phyloP scores from a whole-genome alignment of 495 filamentous ascomycete species.

The Neurospora sp. region DNA sequence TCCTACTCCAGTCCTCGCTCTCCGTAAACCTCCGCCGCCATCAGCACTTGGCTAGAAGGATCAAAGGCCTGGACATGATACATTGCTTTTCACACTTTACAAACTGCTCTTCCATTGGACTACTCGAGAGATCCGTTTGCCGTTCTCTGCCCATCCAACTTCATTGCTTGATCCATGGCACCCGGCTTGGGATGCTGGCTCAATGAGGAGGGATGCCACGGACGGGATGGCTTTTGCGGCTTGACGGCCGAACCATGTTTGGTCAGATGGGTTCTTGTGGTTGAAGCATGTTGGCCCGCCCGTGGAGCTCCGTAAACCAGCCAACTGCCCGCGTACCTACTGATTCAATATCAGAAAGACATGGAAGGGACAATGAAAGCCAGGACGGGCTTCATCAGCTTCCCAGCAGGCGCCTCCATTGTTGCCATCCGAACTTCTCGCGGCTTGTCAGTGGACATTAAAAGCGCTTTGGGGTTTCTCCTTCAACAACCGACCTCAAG shows the following conservation, averaged over 20 bases:
- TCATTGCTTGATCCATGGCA: neutral
- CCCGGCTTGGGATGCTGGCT: neutral
- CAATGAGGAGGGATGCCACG: neutral
- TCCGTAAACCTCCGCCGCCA: neutral
- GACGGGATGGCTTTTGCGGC: neutral
- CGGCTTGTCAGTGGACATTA: neutral
- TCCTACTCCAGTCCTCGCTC: neutral
- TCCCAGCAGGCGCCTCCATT: neutral
- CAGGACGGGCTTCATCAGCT: neutral
- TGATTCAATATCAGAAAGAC: neutral
- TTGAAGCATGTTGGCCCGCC: neutral
- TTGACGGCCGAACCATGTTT: neutral
- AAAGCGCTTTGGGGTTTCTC: neutral
- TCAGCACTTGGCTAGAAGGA: neutral
- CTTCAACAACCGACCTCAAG: neutral
- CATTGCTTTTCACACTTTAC: neutral
- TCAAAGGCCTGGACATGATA: neutral
- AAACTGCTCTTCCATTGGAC: neutral
- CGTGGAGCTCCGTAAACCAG: neutral
- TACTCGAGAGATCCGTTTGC: neutral
- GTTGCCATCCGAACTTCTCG: neutral
- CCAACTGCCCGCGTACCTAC: neutral
- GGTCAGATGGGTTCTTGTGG: neutral
- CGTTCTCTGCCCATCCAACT: neutral
- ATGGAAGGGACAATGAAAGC: neutral